Percentiles rank a stretch among this genome's conserved stretches.
Conservation (phyloP, 2,329 filamentous ascomycete genomes). For the Exophiala lecanii-corni region DNA sequence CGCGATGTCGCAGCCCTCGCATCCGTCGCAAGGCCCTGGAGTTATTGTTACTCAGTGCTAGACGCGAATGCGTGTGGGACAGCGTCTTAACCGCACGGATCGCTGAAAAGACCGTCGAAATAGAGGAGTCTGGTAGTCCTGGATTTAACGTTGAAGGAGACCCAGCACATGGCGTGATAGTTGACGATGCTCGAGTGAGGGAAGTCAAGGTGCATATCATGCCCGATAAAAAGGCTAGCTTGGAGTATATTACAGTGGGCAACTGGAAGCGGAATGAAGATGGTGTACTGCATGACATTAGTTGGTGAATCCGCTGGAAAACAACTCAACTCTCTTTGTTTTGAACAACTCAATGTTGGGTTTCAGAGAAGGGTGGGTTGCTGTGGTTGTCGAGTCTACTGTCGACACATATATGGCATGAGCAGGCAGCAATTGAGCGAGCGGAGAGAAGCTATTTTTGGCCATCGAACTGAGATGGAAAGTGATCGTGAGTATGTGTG, state of each 20-base stretch:
- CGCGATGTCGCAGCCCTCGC: constrained; percentile 57
- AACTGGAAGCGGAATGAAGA: constrained; percentile 3
- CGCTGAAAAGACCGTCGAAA: constrained; percentile 8
- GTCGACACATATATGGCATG: too few relatives aligned
- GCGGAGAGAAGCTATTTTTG: too few relatives aligned
- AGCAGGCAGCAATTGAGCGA: too few relatives aligned
- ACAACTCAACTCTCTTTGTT: too few relatives aligned
- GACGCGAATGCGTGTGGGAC: constrained; percentile 67
- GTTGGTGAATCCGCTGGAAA: too few relatives aligned
- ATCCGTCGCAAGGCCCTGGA: constrained; percentile 59
- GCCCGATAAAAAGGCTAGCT: constrained; percentile 5
- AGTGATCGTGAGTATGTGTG: too few relatives aligned
- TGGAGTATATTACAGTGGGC: constrained; percentile 9
- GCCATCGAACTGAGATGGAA: too few relatives aligned
- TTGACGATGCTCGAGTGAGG: constrained; percentile 5
- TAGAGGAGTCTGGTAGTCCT: constrained; percentile 4
- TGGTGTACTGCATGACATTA: constrained; percentile 5
- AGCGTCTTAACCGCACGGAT: constrained; percentile 6
- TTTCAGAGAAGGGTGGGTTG: too few relatives aligned
- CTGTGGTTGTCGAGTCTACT: too few relatives aligned
- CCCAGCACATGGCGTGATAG: neutral
- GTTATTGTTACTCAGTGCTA: constrained; percentile 51
- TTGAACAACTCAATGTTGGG: too few relatives aligned
- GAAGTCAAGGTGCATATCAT: constrained; percentile 12
- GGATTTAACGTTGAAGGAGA: neutral